Percentiles rank a stretch among this genome's conserved stretches.
Conservation (phyloP, 169 alveolate genomes). For the Babesia gibsoni region DNA sequence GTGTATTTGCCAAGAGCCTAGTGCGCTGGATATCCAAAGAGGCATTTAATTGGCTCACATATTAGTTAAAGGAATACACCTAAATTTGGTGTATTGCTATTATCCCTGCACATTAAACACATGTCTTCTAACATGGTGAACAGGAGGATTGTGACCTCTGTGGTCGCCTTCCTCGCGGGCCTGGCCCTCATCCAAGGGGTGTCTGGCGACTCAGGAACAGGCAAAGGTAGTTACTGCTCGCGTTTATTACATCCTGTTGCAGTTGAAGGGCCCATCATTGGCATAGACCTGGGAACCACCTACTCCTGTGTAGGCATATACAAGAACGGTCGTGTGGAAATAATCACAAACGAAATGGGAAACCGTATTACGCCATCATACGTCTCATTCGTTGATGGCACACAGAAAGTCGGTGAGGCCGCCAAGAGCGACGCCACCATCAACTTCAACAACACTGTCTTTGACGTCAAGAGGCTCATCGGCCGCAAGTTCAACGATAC, state of each 20-base stretch:
- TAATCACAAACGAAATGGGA: constrained; percentile 90
- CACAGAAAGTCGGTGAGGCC: constrained; percentile 94
- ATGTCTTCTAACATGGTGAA: too few relatives aligned
- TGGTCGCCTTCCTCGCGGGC: constrained; percentile 13
- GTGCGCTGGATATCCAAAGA: too few relatives aligned
- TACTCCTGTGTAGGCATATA: constrained; percentile 97
- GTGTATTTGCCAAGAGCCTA: too few relatives aligned
- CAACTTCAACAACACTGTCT: constrained; percentile 95
- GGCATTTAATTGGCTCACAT: too few relatives aligned
- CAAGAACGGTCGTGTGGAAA: constrained; percentile 96
- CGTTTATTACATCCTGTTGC: not conserved
- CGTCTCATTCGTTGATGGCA: constrained; percentile 96
- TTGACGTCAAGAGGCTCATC: constrained; percentile 96
- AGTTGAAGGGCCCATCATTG: constrained; percentile 93
- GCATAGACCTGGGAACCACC: constrained; percentile 98
- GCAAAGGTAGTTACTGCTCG: constrained; percentile 4
- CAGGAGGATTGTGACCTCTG: constrained; percentile 11
- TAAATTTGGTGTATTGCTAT: too few relatives aligned
- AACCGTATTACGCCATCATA: constrained; percentile 98
- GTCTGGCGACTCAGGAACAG: constrained; percentile 11
- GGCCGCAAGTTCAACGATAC: constrained; percentile 96
- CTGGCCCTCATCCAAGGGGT: not conserved
- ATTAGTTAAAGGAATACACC: too few relatives aligned
- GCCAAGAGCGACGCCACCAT: constrained; percentile 97
- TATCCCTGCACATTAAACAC: too few relatives aligned